phyloP scores from a whole-genome alignment of 2,329 filamentous ascomycete species.

The Tothia fuscella region DNA sequence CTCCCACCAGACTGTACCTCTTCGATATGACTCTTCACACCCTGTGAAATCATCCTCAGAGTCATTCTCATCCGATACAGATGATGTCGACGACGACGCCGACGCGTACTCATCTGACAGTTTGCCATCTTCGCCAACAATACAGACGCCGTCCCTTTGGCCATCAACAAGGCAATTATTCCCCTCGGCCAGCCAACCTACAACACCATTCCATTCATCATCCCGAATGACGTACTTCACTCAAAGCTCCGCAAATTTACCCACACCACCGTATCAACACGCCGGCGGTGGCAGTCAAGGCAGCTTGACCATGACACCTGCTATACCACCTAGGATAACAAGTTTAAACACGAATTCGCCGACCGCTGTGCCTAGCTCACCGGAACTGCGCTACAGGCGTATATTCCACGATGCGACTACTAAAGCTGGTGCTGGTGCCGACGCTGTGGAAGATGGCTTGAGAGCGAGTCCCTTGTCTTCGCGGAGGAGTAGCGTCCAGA shows the following conservation, averaged over 20 bases:
- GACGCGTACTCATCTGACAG: conserved; percentile 9
- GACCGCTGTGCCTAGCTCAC: conserved; percentile 20
- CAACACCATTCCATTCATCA: conserved; percentile 8
- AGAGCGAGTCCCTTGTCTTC: not conserved
- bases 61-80: no score
- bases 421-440: conserved; percentile 6
- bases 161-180: conserved; percentile 12
- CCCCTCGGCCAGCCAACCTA: conserved; percentile 9
- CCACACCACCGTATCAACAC: conserved; percentile 16
- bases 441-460: not conserved
- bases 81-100: conserved; percentile 4
- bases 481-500: conserved; percentile 4
- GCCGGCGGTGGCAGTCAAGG: no score
- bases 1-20: no score
- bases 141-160: conserved; percentile 11
- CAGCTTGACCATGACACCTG: no score
- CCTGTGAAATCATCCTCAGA: no score
- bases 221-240: conserved; percentile 2
- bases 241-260: conserved; percentile 10
- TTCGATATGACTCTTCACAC: no score
- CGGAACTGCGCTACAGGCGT: conserved; percentile 29
- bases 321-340: conserved; percentile 14
- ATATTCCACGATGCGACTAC: conserved; percentile 25
- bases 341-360: conserved; percentile 13
- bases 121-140: not conserved